Base-by-base conservation (phyloP, 306 rosid genomes). In the Adenanthera pavonina region DNA sequence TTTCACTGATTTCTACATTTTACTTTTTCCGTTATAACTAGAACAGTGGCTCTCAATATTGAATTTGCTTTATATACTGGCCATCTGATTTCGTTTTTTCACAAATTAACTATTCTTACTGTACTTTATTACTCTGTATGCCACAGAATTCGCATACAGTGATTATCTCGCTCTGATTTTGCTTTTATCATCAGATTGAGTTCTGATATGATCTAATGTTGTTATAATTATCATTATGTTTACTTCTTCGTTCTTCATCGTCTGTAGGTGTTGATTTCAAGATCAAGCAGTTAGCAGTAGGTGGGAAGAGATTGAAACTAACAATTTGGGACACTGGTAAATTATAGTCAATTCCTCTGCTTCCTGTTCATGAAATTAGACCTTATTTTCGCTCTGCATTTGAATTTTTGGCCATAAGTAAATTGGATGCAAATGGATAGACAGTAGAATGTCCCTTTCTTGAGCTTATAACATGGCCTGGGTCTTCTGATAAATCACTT, bases 301-400 rank as follows among this genome's bases (percentile, higher is more conserved):
- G 86, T 75, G 97, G 96, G 81, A 92, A 95, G 91, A 93, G 89
- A 85, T 85, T 95, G 79, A 95, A 95, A 82, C 88, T 95, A 66
- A 95, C 97, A n/a, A 93, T 95, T 71, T 95, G 99, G 99, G 99
- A 95, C 75, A 95, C 99, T 61, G 98, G 99, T 95, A 89, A 86
- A 34, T 56, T 52, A 16, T 36, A 15, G 74, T 54, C 64, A 71
- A 78, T 66, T 83, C 53, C 47, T 16, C 47, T 71, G 49, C 81
- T 77, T 74, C 47, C 30, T 14, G 30, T 75, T 69, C 48, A 69
- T 57, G 20, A 62, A 33, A 54, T 48, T 78, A 64, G 72, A 2
- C 47, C 36, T 66, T 54, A 19, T 76, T 33, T 65, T 82, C 16
- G 19, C 8, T 52, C 48, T 36, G 48, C 65, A 35, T 44, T 30